Evolutionary conservation across 495 filamentous ascomycete genomes (phyloP).

Genomic region (Penicillium dipodomyicola): DNA sequence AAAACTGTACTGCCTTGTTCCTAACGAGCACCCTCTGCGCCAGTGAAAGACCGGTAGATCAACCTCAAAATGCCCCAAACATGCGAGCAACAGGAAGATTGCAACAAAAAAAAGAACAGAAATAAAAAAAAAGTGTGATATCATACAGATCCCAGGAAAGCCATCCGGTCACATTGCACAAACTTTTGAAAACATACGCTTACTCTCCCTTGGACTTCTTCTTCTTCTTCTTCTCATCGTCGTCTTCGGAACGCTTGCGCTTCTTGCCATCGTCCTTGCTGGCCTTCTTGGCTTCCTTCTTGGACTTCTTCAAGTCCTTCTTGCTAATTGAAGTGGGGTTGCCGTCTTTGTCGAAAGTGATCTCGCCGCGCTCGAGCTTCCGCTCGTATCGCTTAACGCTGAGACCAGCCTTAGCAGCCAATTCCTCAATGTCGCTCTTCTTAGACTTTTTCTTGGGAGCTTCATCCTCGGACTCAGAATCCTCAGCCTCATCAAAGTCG

Average conservation of each 20-base stretch:
- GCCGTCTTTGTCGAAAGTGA: constrained; percentile 56
- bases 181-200: constrained; percentile 33
- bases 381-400: constrained; percentile 68
- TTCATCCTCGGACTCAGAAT: constrained; percentile 45
- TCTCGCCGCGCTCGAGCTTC: constrained; percentile 67
- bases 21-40: constrained; percentile 35
- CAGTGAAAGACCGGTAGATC: constrained; percentile 34
- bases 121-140: constrained; percentile 40
- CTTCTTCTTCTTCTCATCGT: constrained; percentile 56
- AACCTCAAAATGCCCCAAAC: constrained; percentile 47
- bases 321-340: constrained; percentile 63
- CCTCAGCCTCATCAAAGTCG: constrained; percentile 44
- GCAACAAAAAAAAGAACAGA: constrained; percentile 34
- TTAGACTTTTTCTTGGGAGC: constrained; percentile 42
- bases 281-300: constrained; percentile 61
- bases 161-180: constrained; percentile 33
- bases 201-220: constrained; percentile 56
- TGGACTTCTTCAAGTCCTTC: constrained; percentile 74
- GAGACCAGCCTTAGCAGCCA: constrained; percentile 61
- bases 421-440: constrained; percentile 50
- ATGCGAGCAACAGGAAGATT: constrained; percentile 30
- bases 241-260: constrained; percentile 54
- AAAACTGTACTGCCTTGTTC: constrained; percentile 37
- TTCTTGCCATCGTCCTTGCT: constrained; percentile 53
- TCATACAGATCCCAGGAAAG: constrained; percentile 47